Conservation (phyloP, 1,284 basidiomycete genomes). For the Moesziomyces antarcticus region DNA sequence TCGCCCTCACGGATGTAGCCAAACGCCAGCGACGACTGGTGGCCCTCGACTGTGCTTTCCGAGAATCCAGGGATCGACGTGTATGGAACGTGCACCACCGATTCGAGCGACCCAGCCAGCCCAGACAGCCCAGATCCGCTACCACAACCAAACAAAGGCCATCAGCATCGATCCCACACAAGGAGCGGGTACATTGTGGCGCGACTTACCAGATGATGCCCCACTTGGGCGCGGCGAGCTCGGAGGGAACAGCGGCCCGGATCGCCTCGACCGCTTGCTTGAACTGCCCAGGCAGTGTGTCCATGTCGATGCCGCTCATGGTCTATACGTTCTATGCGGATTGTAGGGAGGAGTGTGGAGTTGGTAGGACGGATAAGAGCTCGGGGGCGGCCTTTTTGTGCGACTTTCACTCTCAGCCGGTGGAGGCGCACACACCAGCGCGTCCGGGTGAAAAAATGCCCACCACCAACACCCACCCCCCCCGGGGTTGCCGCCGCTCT, state of each 20-base stretch:
- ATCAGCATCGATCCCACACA: background rate
- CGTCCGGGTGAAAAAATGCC: no score
- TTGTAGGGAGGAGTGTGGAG: background rate
- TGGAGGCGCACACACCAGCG: no score
- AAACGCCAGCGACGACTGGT: conserved; percentile 81
- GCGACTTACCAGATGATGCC: conserved; percentile 55
- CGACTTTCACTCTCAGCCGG: no score
- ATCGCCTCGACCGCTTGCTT: conserved; percentile 44
- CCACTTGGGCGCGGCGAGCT: conserved; percentile 48
- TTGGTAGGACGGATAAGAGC: no score
- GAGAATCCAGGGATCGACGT: conserved; percentile 52
- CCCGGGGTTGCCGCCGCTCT: no score
- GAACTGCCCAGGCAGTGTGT: conserved; percentile 40
- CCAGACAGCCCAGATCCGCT: conserved; percentile 54
- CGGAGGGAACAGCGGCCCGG: conserved; percentile 18
- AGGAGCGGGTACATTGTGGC: no score
- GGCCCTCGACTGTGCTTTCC: conserved; percentile 74
- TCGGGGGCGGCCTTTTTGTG: no score
- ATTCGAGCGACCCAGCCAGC: conserved; percentile 34
- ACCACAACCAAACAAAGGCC: background rate
- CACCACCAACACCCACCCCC: no score
- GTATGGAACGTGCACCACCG: conserved; percentile 48
- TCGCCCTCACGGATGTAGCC: conserved; percentile 72
- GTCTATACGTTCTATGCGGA: background rate
- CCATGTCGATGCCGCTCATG: conserved; percentile 7